Evolutionary conservation across 148 eudicot genomes (phyloP).

Genomic region (Vaccinium macrocarpon): DNA sequence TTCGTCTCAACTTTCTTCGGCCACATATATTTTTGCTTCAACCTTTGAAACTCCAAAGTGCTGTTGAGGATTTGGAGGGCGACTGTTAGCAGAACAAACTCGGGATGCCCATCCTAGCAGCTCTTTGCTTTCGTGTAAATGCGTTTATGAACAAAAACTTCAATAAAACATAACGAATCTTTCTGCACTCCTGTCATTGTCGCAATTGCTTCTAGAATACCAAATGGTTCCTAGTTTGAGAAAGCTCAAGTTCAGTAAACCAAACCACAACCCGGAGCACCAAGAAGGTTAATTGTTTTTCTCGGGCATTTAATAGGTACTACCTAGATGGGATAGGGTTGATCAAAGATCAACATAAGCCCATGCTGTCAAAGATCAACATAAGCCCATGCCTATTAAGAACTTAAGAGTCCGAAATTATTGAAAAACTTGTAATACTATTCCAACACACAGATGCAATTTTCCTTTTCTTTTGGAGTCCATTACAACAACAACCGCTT

Average conservation of each 20-base stretch:
- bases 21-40: neutral
- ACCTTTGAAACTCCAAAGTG: neutral
- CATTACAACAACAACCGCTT: neutral
- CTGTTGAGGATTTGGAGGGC: slow-evolving; percentile 76
- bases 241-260: neutral
- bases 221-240: neutral
- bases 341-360: neutral
- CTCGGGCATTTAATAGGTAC: neutral
- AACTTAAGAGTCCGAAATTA: neutral
- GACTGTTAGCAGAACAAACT: slow-evolving; percentile 69
- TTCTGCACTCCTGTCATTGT: slow-evolving; percentile 43
- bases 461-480: neutral
- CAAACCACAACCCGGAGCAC: neutral
- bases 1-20: neutral
- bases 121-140: slow-evolving; percentile 80
- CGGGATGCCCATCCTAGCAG: slow-evolving; percentile 84
- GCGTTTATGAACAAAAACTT: slow-evolving; percentile 73
- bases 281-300: neutral
- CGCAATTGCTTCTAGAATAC: slow-evolving; percentile 44
- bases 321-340: neutral
- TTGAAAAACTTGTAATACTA: neutral
- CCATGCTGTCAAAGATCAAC: no score
- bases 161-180: slow-evolving; percentile 73
- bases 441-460: no score
- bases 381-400: neutral